Percentiles rank a stretch among this genome's conserved stretches.
phyloP scores from a whole-genome alignment of 176 grass and related monocot genomes.

The Rhynchospora tenuis region DNA sequence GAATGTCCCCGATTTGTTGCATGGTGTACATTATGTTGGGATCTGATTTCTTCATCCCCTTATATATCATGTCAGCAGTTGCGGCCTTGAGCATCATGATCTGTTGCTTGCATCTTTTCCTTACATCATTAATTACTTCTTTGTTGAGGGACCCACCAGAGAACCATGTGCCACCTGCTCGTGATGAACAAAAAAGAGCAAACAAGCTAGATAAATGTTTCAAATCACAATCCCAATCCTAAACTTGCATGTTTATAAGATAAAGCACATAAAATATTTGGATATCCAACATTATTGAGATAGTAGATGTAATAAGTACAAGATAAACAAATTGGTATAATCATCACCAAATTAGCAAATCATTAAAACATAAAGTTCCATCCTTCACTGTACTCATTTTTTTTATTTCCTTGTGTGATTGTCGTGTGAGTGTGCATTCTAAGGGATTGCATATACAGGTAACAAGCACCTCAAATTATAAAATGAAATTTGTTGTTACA shows the following conservation, averaged over 20 bases:
- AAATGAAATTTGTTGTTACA: background rate
- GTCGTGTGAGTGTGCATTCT: background rate
- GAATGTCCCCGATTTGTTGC: conserved; percentile 19
- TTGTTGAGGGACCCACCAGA: conserved; percentile 5
- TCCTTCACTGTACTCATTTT: no score
- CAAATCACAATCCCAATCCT: background rate
- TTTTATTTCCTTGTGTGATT: no score
- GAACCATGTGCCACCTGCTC: background rate
- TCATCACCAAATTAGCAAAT: background rate
- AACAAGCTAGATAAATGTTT: background rate
- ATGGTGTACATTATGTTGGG: background rate
- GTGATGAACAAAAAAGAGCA: background rate
- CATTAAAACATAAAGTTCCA: background rate
- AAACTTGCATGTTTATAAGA: background rate
- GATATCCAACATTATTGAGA: background rate
- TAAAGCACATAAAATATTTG: background rate
- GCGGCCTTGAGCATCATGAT: background rate
- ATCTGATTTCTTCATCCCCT: conserved; percentile 22
- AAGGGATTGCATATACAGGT: background rate
- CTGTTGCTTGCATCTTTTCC: conserved; percentile 9
- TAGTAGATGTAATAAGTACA: background rate
- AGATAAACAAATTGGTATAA: background rate
- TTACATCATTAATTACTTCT: conserved; percentile 1
- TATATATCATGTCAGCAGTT: conserved; percentile 15
- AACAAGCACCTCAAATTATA: background rate